Percentiles rank a stretch among this genome's conserved stretches.
These are phyloP conservation scores for Cercospora nicotianae DNA, from an alignment of 2,329 filamentous ascomycete genomes.

Conservation along the genomic window DNA sequence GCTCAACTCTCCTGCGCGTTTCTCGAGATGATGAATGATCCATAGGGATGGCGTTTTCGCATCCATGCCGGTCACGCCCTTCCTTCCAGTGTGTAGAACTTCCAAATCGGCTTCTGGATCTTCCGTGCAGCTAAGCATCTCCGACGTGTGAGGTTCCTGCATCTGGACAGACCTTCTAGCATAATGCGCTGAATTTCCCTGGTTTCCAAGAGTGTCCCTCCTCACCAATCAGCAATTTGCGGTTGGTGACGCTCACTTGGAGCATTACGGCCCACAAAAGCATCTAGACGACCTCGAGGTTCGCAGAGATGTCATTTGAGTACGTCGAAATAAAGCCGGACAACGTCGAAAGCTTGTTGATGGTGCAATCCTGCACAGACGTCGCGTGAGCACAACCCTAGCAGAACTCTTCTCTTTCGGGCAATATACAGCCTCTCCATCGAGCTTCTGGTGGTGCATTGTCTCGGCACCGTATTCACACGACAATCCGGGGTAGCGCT, in stretches of 20 bases:
- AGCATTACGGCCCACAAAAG: background rate
- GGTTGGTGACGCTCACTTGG: background rate
- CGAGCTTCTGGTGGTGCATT: no score
- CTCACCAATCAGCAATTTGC: background rate
- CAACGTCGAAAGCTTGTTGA: background rate
- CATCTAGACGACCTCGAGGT: background rate
- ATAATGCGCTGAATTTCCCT: background rate
- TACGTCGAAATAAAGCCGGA: background rate
- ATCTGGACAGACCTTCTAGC: background rate
- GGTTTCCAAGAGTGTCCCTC: background rate
- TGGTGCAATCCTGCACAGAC: background rate
- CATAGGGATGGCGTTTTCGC: background rate
- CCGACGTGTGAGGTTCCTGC: background rate
- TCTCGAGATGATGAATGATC: background rate
- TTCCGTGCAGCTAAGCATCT: background rate
- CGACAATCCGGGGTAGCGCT: no score
- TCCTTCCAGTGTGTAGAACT: background rate
- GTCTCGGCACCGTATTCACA: no score
- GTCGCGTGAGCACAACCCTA: no score
- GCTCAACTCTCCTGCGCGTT: background rate
- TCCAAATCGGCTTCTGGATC: background rate
- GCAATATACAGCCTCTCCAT: no score
- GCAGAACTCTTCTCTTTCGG: no score
- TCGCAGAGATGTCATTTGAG: background rate
- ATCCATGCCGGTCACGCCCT: background rate